Evolutionary conservation across 1,139 yeast genomes (phyloP).

Genomic region (Scheffersomyces insectosa): DNA sequence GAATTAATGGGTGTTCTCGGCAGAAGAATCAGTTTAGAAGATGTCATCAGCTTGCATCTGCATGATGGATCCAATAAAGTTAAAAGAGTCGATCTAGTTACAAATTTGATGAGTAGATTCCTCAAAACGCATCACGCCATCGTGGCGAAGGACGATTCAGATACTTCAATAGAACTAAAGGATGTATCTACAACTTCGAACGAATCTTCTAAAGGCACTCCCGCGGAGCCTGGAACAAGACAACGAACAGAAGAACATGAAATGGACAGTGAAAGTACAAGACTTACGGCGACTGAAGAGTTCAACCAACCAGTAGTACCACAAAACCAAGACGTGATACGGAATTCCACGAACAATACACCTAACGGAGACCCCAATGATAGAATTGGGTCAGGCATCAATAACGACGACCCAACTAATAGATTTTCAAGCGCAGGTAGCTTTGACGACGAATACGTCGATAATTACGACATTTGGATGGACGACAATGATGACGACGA

Average conservation of each 20-base stretch:
- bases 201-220: not conserved
- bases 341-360: no score
- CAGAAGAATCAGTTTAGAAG: slow-evolving; percentile 43
- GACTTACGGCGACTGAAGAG: no score
- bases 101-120: not conserved
- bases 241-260: no score
- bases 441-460: slow-evolving; percentile 29
- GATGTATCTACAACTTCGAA: not conserved
- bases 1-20: slow-evolving; percentile 53
- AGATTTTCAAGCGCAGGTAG: slow-evolving; percentile 10
- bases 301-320: no score
- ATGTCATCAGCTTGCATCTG: slow-evolving; percentile 17
- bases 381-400: no score
- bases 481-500: slow-evolving; percentile 16
- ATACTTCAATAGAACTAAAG: not conserved
- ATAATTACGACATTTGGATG: slow-evolving; percentile 29
- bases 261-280: no score
- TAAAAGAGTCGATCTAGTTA: not conserved
- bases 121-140: not conserved
- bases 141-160: not conserved
- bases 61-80: not conserved
- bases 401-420: no score
- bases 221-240: no score
- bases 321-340: no score
- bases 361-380: no score